Conservation (phyloP, 345 rosid genomes). For the Fremontodendron californicum region DNA sequence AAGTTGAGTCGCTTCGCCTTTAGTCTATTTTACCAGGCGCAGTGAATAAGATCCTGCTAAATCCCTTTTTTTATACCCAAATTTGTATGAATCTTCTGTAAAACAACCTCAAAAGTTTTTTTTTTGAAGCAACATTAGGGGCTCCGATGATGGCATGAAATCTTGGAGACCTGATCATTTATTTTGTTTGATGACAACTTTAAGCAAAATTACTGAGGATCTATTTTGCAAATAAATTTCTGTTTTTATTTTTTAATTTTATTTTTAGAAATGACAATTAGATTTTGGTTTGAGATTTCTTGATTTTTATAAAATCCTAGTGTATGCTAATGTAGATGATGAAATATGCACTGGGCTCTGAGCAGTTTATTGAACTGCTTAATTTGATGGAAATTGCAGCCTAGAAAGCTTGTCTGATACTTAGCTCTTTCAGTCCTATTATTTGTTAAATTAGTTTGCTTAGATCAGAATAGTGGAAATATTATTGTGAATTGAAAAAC, state of each 20-base stretch:
- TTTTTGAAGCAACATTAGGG: neutral
- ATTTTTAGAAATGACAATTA: no score
- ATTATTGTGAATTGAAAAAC: neutral
- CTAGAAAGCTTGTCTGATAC: constrained; percentile 53
- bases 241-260: neutral
- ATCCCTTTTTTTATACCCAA: neutral
- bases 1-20: constrained; percentile 47
- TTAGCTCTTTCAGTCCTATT: neutral
- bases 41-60: constrained; percentile 45
- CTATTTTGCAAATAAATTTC: neutral
- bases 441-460: neutral
- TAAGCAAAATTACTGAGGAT: constrained; percentile 44
- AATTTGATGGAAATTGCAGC: constrained; percentile 46
- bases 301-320: neutral
- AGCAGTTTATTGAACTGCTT: constrained; percentile 25
- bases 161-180: constrained; percentile 54
- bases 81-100: neutral
- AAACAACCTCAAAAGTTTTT: neutral
- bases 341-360: constrained; percentile 63
- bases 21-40: constrained; percentile 19
- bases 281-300: neutral
- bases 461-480: neutral
- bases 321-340: constrained; percentile 26
- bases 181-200: constrained; percentile 30
- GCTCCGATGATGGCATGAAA: constrained; percentile 48